Base-by-base conservation (phyloP, 1,284 basidiomycete genomes). In the Jaminaea rosea region DNA sequence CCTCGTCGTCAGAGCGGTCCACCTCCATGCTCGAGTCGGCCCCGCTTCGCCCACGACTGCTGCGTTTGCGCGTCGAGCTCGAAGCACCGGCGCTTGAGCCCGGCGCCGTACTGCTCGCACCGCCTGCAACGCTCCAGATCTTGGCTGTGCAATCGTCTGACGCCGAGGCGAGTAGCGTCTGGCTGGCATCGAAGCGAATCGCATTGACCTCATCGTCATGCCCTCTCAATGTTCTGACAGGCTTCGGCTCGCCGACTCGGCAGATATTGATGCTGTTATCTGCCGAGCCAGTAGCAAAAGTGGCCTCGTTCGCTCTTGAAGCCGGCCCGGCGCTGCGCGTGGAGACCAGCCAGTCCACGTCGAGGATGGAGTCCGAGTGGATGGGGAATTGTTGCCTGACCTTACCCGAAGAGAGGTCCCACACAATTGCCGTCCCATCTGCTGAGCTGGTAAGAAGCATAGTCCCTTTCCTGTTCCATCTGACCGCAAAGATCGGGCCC, bases 191-290 rank as follows among this genome's bases (percentile, higher is more conserved):
- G 42, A 74, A 68, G 21, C 65, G 65, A 41, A 74, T 65, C 7
- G 69, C 61, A 44, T 74, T 74, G 47, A 74, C 70, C 53, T 74
- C 72, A 53, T 74, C 72, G 4, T 61, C 58, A 49, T 74, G 72
- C 15, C 70, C 65, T 44, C 56, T 52, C 51, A 71, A 60, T 23
- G 65, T 62, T 52, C 62, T 60, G 51, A 74, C 37, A 15, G 72
- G 69, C 55, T 67, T 68, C 15, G 58, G 53, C 50, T 71, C 69
- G 28, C 72, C 72, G 11, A 73, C 50, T 47, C 65, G 63, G 55
- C 66, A 65, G 23, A 74, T 28, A 29, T 65, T 59, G 56, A 74
- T 62, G 49, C 59, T 63, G 59, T 72, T 69, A 53, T 74, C 72
- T 26, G 68, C 70, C 3, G 64, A 68, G 52, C 67, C 66, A 17